Conservation (phyloP, 148 eudicot species). For the Chenopodium suecicum region DNA sequence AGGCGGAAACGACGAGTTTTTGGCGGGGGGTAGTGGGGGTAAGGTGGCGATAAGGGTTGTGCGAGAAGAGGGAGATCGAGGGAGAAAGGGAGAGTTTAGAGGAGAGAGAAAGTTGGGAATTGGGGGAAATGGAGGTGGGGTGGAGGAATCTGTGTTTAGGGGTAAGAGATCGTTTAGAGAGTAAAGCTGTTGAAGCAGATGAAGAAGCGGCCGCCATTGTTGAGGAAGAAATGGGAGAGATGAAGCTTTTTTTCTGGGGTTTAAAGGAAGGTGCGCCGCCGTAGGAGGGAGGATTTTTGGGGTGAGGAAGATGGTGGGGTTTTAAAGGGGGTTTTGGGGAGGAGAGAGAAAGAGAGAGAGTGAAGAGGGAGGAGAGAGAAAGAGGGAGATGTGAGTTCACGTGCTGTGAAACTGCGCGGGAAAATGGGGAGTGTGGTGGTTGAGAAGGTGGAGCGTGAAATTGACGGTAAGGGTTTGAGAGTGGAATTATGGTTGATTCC, state of each 20-base stretch:
- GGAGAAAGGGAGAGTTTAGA: conserved; percentile 33
- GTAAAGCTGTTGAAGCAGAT: conserved; percentile 35
- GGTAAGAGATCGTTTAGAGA: conserved; percentile 18
- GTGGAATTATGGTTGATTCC: not conserved
- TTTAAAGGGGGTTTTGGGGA: conserved; percentile 16
- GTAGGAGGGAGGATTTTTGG: not conserved
- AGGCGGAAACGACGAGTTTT: conserved; percentile 20
- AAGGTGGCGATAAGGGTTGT: conserved; percentile 29
- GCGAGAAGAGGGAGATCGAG: conserved; percentile 36
- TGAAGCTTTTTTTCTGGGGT: not conserved
- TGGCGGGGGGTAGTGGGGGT: conserved; percentile 33
- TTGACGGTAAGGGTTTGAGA: not conserved
- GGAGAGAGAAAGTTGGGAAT: conserved; percentile 38
- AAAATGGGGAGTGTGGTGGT: conserved; percentile 4
- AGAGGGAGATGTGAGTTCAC: conserved; percentile 11
- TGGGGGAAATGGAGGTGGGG: conserved; percentile 1
- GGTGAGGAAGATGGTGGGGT: conserved; percentile 5
- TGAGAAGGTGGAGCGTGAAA: not conserved
- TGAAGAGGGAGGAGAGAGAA: not conserved
- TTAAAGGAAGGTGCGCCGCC: conserved; percentile 1
- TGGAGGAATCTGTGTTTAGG: conserved; percentile 3
- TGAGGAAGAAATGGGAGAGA: not conserved
- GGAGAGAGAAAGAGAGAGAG: not conserved
- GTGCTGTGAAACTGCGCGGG: conserved; percentile 26
- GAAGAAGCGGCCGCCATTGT: conserved; percentile 38